phyloP scores from a whole-genome alignment of 1,139 yeast genomes.

The Candida sp. region DNA sequence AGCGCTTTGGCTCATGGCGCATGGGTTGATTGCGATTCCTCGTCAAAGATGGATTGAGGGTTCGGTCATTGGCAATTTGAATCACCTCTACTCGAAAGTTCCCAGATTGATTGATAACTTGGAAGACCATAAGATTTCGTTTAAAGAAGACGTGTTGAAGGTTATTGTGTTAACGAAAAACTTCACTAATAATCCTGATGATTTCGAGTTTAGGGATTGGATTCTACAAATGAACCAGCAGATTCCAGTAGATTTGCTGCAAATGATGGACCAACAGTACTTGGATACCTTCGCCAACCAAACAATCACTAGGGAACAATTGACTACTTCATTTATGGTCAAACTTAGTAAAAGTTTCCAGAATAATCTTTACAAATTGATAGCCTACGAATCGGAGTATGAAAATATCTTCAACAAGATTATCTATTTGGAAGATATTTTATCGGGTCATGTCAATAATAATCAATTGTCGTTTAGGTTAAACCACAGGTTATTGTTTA shows the following conservation, averaged over 20 bases:
- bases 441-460: slow-evolving; percentile 19
- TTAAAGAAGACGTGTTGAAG: slow-evolving; percentile 63
- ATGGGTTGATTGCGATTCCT: slow-evolving; percentile 71
- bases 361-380: slow-evolving; percentile 31
- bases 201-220: slow-evolving; percentile 39
- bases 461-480: slow-evolving; percentile 29
- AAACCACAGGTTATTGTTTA: slow-evolving; percentile 14
- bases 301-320: slow-evolving; percentile 30
- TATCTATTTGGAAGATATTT: slow-evolving; percentile 38
- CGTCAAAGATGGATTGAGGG: slow-evolving; percentile 54
- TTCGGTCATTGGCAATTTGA: slow-evolving; percentile 31
- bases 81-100: slow-evolving; percentile 48
- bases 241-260: slow-evolving; percentile 35
- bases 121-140: slow-evolving; percentile 61
- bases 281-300: slow-evolving; percentile 15
- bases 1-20: slow-evolving; percentile 84
- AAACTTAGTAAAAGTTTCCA: slow-evolving; percentile 37
- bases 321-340: slow-evolving; percentile 31
- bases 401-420: slow-evolving; percentile 29
- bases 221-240: slow-evolving; percentile 27
- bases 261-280: slow-evolving; percentile 32
- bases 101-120: slow-evolving; percentile 58
- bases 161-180: slow-evolving; percentile 46
- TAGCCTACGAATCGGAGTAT: slow-evolving; percentile 43
- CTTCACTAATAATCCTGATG: slow-evolving; percentile 30